Conservation (phyloP, 306 rosid genomes). For the Biancaea sappan region DNA sequence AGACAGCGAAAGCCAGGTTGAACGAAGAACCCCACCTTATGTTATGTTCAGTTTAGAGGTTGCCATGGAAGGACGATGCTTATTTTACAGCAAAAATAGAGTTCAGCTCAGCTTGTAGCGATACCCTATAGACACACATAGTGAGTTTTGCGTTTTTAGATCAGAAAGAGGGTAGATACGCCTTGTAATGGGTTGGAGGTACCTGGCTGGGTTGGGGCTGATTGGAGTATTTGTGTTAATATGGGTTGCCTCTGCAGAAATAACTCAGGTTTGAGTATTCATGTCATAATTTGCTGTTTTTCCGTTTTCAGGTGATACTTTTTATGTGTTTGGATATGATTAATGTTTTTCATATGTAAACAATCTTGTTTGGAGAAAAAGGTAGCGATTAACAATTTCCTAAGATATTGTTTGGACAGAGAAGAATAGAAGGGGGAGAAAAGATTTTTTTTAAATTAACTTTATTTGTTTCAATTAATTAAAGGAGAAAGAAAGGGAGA, state of each 20-base stretch:
- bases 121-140: not conserved
- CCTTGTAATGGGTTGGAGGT: conserved; percentile 61
- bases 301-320: not conserved
- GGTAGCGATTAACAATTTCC: not conserved
- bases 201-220: conserved; percentile 61
- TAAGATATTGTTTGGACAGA: no score
- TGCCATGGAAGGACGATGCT: not conserved
- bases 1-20: not conserved
- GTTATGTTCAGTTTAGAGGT: not conserved
- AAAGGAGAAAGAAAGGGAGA: no score
- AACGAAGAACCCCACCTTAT: not conserved
- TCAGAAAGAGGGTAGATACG: not conserved
- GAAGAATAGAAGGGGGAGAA: no score
- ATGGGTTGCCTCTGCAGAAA: conserved; percentile 76
- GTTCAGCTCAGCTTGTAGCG: conserved; percentile 18
- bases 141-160: not conserved
- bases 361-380: no score
- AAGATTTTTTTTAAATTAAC: no score
- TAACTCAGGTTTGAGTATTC: conserved; percentile 60
- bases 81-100: conserved; percentile 17
- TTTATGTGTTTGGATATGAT: not conserved
- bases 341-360: not conserved
- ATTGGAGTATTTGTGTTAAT: conserved; percentile 59
- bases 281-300: not conserved
- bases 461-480: no score